Conservation (phyloP, 2,329 filamentous ascomycete species). For the Claviceps pazoutovae region DNA sequence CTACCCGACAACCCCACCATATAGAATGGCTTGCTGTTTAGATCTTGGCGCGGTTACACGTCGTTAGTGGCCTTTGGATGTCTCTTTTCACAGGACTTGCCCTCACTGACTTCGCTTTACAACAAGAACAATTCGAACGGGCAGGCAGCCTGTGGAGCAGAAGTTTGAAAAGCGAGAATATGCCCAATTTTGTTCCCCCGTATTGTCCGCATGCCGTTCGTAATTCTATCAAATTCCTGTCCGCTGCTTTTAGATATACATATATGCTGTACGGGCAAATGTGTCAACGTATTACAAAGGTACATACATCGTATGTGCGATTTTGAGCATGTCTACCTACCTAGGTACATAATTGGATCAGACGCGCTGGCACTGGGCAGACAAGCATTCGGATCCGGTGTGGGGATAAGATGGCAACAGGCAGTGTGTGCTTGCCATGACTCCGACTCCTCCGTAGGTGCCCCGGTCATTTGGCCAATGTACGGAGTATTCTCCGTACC, state of each 20-base stretch:
- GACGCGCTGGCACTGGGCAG: not conserved
- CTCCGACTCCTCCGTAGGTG: not conserved
- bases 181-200: not conserved
- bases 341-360: not conserved
- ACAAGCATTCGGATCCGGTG: not conserved
- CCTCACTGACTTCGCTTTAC: not conserved
- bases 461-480: not conserved
- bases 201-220: not conserved
- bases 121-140: not conserved
- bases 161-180: not conserved
- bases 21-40: not conserved
- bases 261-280: not conserved
- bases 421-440: not conserved
- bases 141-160: not conserved
- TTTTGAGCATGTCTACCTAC: not conserved
- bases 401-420: not conserved
- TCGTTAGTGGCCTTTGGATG: not conserved
- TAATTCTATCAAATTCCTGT: not conserved
- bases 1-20: not conserved
- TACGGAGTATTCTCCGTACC: not conserved
- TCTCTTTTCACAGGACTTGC: not conserved
- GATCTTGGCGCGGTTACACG: not conserved
- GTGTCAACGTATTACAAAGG: no score
- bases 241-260: not conserved
- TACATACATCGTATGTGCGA: no score